A percentile compares a stretch with the other conserved stretches of the same genome.
Conservation (phyloP, 139 green algal genomes). For the Axilococcus clingmanii region DNA sequence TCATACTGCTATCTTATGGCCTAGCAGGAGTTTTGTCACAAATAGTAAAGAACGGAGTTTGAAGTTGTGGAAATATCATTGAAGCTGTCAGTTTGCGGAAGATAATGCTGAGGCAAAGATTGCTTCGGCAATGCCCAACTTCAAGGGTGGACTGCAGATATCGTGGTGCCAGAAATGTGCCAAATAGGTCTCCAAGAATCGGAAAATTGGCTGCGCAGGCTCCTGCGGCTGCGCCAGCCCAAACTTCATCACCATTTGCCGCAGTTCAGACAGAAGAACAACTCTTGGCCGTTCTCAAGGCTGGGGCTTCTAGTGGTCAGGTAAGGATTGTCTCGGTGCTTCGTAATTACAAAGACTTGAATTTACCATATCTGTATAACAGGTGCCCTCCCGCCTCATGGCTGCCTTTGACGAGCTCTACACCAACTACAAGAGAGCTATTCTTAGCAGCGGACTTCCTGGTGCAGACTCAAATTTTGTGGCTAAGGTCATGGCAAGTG, state of each 20-base stretch:
- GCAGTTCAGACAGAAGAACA: constrained; percentile 39
- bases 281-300: constrained; percentile 50
- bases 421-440: constrained; percentile 69
- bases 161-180: no score
- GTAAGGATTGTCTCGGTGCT: constrained; percentile 5
- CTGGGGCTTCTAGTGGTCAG: constrained; percentile 30
- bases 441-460: constrained; percentile 38
- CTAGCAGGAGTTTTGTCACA: no score
- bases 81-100: no score
- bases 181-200: no score
- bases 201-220: no score
- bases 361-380: constrained; percentile 7
- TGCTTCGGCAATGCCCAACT: no score
- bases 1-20: no score
- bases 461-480: constrained; percentile 51
- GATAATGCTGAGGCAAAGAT: no score
- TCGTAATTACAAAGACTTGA: no score
- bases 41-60: no score
- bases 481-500: constrained; percentile 43
- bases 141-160: no score
- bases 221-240: not conserved
- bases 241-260: constrained; percentile 25
- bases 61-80: no score
- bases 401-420: constrained; percentile 72
- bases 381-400: constrained; percentile 39